These are phyloP conservation scores for Boletus sp. DNA, from an alignment of 1,284 basidiomycete genomes.

Conservation along the genomic window DNA sequence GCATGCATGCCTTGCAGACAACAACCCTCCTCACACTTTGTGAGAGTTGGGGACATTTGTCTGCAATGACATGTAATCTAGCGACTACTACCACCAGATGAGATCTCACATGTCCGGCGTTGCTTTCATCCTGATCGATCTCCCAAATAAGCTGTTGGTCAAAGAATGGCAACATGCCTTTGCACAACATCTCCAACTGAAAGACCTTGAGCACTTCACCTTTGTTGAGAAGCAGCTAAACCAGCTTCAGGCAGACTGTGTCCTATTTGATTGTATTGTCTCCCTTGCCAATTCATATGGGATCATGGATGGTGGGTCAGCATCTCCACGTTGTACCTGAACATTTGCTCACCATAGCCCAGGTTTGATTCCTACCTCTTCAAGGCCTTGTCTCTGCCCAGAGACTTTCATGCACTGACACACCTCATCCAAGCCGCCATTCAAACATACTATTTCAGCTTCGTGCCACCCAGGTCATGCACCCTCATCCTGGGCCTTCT, in stretches of 20 bases:
- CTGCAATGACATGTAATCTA: background rate
- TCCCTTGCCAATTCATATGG: slow-evolving; percentile 17
- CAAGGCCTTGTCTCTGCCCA: slow-evolving; percentile 1
- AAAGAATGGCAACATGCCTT: slow-evolving; percentile 12
- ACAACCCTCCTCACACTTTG: too few species aligned
- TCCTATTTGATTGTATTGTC: slow-evolving; percentile 12
- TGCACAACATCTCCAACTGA: slow-evolving; percentile 12
- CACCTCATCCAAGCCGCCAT: slow-evolving; percentile 5
- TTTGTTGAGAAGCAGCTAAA: slow-evolving; percentile 1
- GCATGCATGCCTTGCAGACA: too few species aligned
- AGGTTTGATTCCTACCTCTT: slow-evolving; percentile 7
- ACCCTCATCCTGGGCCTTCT: slow-evolving; percentile 5
- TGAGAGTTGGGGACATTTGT: too few species aligned
- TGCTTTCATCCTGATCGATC: slow-evolving; percentile 9
- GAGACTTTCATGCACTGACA: slow-evolving; percentile 5
- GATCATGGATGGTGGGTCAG: slow-evolving; percentile 18
- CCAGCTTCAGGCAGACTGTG: background rate
- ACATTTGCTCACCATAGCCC: too few species aligned
- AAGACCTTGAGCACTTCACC: slow-evolving; percentile 4
- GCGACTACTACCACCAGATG: too few species aligned
- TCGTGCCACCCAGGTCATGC: slow-evolving; percentile 10
- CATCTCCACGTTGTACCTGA: background rate
- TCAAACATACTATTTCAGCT: slow-evolving; percentile 4
- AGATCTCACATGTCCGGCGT: slow-evolving; percentile 6
- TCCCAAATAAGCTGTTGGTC: background rate